phyloP scores from a whole-genome alignment of 345 rosid species.

The Populus simonii region DNA sequence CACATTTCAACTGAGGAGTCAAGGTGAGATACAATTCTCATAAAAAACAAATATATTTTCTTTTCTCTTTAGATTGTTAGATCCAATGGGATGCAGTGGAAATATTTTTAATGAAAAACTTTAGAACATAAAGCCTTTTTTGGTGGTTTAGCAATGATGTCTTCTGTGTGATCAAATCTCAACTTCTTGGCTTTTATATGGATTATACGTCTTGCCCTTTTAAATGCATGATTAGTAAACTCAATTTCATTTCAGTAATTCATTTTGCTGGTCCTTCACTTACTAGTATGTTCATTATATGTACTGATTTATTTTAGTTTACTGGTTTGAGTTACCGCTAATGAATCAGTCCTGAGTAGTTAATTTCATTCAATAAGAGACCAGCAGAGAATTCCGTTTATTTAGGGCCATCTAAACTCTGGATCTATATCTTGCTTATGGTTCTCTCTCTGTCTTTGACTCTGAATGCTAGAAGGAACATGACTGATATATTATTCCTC shows the following conservation, averaged over 20 bases:
- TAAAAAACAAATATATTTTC: not conserved
- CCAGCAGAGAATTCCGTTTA: not conserved
- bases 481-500: not conserved
- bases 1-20: conserved; percentile 55
- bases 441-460: not conserved
- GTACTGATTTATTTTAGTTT: not conserved
- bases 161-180: not conserved
- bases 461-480: not conserved
- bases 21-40: conserved; percentile 33
- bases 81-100: not conserved
- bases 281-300: not conserved
- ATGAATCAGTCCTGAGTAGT: not conserved
- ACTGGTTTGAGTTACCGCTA: not conserved
- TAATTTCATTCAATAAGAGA: too few species aligned
- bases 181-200: not conserved
- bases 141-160: not conserved
- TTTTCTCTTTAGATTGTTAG: not conserved
- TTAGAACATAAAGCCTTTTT: not conserved
- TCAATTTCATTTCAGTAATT: not conserved
- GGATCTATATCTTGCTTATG: not conserved
- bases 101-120: not conserved
- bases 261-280: not conserved
- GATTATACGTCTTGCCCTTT: not conserved
- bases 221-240: not conserved
- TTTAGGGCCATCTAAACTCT: too few species aligned